Evolutionary conservation across 139 green algal species (phyloP).

Genomic region (Diplosphaera chodatii): DNA sequence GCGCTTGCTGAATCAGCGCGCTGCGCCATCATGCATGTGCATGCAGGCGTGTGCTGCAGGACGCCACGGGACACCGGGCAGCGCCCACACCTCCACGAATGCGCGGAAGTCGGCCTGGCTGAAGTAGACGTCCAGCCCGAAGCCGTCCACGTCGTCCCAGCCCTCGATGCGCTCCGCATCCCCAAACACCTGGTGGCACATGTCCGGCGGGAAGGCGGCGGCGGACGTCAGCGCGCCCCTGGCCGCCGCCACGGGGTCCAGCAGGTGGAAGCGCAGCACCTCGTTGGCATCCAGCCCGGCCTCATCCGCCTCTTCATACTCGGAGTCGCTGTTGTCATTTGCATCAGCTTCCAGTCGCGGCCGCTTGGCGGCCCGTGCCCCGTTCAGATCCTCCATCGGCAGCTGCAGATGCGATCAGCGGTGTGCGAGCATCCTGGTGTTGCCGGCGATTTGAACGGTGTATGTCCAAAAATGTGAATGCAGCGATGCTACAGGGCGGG

Average conservation of each 20-base stretch:
- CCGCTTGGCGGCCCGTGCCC: not conserved
- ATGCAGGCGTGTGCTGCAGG: too few relatives aligned
- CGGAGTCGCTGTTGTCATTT: not conserved
- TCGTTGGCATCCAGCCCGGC: not conserved
- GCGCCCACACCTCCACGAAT: constrained; percentile 16
- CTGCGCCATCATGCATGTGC: too few relatives aligned
- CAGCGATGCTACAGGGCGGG: too few relatives aligned
- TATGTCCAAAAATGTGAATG: too few relatives aligned
- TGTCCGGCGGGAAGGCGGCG: constrained; percentile 26
- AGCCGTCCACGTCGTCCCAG: constrained; percentile 18
- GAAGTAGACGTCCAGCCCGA: constrained; percentile 39
- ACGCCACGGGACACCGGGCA: too few relatives aligned
- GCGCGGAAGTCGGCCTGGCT: constrained; percentile 11
- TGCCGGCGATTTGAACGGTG: too few relatives aligned
- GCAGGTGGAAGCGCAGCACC: constrained; percentile 27
- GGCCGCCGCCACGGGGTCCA: not conserved
- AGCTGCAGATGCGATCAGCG: too few relatives aligned
- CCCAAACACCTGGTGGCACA: constrained; percentile 56
- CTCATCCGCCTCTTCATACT: not conserved
- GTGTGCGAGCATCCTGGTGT: too few relatives aligned
- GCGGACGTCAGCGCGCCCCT: constrained; percentile 1
- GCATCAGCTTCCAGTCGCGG: not conserved
- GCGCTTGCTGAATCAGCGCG: too few relatives aligned
- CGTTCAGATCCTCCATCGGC: not conserved
- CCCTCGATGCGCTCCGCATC: constrained; percentile 59